Percentiles rank a stretch among this genome's conserved stretches.
These are phyloP conservation scores for Coniosporium uncinatum DNA, from an alignment of 2,329 filamentous ascomycete species.

Conservation along the genomic window DNA sequence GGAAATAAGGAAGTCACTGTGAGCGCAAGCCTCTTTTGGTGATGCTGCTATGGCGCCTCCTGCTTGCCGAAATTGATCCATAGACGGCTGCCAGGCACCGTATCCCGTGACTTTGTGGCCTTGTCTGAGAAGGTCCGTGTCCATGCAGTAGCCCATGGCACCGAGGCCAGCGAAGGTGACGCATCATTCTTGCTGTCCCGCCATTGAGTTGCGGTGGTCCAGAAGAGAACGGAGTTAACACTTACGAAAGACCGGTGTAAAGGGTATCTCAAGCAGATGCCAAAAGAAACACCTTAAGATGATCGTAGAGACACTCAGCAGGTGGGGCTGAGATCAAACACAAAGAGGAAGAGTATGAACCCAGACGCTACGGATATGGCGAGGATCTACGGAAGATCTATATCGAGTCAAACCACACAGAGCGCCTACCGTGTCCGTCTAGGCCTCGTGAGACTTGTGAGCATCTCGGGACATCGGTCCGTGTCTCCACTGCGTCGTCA, in stretches of 20 bases:
- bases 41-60: neutral
- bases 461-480: conserved; percentile 22
- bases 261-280: no score
- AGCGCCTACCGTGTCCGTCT: no score
- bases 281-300: no score
- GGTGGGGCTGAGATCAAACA: no score
- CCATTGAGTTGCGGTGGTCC: neutral
- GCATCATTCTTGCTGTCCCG: neutral
- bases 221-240: neutral
- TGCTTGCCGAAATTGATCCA: neutral
- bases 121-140: neutral
- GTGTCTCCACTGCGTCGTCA: conserved; percentile 45
- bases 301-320: no score
- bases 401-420: no score
- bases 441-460: no score
- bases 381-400: no score
- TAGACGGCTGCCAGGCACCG: neutral
- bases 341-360: no score
- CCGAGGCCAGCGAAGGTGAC: neutral
- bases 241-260: neutral
- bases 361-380: no score
- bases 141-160: neutral
- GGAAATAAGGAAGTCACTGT: neutral
- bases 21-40: neutral
- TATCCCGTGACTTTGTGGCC: neutral